Percentiles rank a stretch among this genome's conserved stretches.
Conservation (phyloP, 306 rosid species). For the Cicer chorassanicum region DNA sequence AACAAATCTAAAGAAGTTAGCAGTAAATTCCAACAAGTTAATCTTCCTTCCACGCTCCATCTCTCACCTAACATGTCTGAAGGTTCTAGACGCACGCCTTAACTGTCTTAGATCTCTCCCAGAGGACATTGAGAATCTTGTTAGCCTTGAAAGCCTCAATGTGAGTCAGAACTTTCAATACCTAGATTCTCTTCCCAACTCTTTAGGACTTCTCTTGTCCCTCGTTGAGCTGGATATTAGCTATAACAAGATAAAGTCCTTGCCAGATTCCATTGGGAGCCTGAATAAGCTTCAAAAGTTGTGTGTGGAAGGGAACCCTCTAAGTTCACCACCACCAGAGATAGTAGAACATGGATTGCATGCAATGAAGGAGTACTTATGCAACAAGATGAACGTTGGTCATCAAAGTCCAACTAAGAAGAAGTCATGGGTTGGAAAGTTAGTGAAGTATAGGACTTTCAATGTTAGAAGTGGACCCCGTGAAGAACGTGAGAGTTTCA, state of each 20-base stretch:
- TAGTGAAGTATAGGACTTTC: slow-evolving; percentile 64
- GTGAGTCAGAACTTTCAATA: slow-evolving; percentile 92
- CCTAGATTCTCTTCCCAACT: slow-evolving; percentile 69
- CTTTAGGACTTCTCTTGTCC: slow-evolving; percentile 79
- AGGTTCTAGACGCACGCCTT: slow-evolving; percentile 67
- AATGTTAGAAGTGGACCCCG: slow-evolving; percentile 34
- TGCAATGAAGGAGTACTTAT: slow-evolving; percentile 68
- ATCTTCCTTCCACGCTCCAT: slow-evolving; percentile 66
- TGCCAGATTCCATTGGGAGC: slow-evolving; percentile 77
- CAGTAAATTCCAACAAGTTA: slow-evolving; percentile 81
- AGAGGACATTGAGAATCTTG: slow-evolving; percentile 72
- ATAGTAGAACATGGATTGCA: slow-evolving; percentile 71
- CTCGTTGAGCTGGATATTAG: slow-evolving; percentile 77
- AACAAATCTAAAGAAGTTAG: slow-evolving; percentile 65
- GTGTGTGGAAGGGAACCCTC: slow-evolving; percentile 80
- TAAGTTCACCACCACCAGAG: slow-evolving; percentile 64
- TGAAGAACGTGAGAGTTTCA: slow-evolving; percentile 59
- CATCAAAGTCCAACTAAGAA: slow-evolving; percentile 55
- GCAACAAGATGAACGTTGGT: slow-evolving; percentile 61
- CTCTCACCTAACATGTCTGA: slow-evolving; percentile 63
- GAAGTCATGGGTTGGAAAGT: slow-evolving; percentile 72
- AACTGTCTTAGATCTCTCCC: slow-evolving; percentile 84
- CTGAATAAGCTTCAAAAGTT: slow-evolving; percentile 71
- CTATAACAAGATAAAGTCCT: slow-evolving; percentile 66
- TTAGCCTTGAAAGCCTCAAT: slow-evolving; percentile 75